A percentile compares a stretch with the other conserved stretches of the same genome.
phyloP scores from a whole-genome alignment of 768 basidiomycete genomes.

The Agrocybe chaxingu region DNA sequence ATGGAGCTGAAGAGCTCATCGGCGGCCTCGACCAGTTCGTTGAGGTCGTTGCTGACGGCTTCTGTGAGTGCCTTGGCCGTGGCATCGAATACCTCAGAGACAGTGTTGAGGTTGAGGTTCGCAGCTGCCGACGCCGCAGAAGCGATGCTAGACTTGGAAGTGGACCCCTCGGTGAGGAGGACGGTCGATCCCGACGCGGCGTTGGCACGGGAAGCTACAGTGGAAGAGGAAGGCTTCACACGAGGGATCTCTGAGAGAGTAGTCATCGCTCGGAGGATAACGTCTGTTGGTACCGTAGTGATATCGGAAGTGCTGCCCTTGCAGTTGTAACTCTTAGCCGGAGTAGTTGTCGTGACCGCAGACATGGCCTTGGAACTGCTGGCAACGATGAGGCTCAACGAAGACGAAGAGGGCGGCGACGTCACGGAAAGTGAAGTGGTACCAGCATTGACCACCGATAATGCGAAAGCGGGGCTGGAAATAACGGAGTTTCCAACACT shows the following conservation, averaged over 20 bases:
- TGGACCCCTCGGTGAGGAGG: conserved; percentile 10
- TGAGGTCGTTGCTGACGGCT: conserved; percentile 47
- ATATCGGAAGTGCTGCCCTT: conserved; percentile 13
- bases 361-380: conserved; percentile 12
- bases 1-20: conserved; percentile 54
- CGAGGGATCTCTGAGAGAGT: conserved; percentile 19
- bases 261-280: conserved; percentile 20
- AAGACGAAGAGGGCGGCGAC: conserved; percentile 15
- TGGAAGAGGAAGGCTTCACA: conserved; percentile 29
- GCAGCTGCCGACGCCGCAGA: conserved; percentile 17
- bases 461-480: conserved; percentile 43
- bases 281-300: conserved; percentile 21
- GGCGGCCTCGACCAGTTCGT: conserved; percentile 55
- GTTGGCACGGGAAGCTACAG: conserved; percentile 9
- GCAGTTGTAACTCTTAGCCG: conserved; percentile 14
- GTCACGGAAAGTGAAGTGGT: conserved; percentile 39
- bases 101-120: conserved; percentile 39
- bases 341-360: conserved; percentile 13
- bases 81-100: conserved; percentile 47
- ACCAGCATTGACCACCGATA: conserved; percentile 49
- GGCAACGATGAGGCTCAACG: conserved; percentile 21
- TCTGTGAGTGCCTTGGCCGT: conserved; percentile 41
- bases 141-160: conserved; percentile 13
- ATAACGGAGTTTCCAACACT: conserved; percentile 24
- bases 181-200: conserved; percentile 11